Evolutionary conservation across 2,329 filamentous ascomycete species (phyloP), one percentile per base, ranked within the genome.

Genomic region (Arthrocladium fulminans): DNA sequence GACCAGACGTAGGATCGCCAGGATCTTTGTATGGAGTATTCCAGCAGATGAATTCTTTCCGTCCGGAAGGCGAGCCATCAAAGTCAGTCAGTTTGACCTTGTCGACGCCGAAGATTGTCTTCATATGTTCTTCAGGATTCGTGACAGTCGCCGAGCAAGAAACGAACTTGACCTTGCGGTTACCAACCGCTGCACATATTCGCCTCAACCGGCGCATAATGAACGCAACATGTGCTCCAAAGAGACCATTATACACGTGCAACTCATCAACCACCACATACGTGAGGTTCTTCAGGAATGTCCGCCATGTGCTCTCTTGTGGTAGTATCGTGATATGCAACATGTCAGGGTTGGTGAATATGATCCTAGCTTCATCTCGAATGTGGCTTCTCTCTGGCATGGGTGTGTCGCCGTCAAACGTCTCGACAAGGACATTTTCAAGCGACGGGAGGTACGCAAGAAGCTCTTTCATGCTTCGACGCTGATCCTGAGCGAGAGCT

Each of bases 281-380:
- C 55, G 83, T 86, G 12, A 98, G 69, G 56, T 95, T 88, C 63
- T 87, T 80, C n/a, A 98, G 65, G 57, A 95, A 97, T 0, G 77
- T 79, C 40, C 89, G 77, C 92, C 92, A 98, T 24, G 78, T 77
- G 54, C 88, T 84, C 67, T 98, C 92, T 60, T 96, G 86, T 0
- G 92, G 90, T 2, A 98, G 67, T 22, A 98, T 94, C 0, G 88
- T 94, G 27, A 96, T 80, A 58, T 98, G 92, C 29, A 98, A 74
- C 89, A 97, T 98, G 60, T 98, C 92, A 0, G 92, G 92, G 59
- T 98, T 98, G 0, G 92, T 98, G 61, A 98, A 96, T 44, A 98
- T 90, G 53, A 97, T 88, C 20, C 88, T 78, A 0, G 85, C 92
- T 65, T 94, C 82, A 32, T 97, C 89, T 4, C 90, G 80, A 53